Conservation (phyloP, 495 filamentous ascomycete genomes). For the Tuber magnatum region DNA sequence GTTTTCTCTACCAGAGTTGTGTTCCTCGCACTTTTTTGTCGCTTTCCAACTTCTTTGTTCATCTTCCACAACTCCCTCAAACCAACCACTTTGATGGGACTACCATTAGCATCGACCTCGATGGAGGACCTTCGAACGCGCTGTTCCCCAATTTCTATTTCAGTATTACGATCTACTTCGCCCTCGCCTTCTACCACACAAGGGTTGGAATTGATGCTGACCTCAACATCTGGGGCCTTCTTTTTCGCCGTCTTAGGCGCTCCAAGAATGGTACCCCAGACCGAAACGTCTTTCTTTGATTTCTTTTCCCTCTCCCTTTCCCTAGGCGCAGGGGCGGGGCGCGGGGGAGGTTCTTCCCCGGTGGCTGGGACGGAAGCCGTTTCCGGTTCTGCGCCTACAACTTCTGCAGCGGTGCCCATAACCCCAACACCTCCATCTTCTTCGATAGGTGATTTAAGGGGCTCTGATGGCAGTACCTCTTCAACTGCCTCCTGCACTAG, state of each 20-base stretch:
- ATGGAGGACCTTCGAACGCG: slow-evolving; percentile 28
- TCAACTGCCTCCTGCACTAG: neutral
- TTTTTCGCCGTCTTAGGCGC: slow-evolving; percentile 31
- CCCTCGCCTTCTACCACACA: slow-evolving; percentile 10
- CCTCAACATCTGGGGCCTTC: slow-evolving; percentile 25
- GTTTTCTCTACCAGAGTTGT: slow-evolving; percentile 18
- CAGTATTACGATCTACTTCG: slow-evolving; percentile 15
- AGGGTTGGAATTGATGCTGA: slow-evolving; percentile 22
- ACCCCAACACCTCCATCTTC: slow-evolving; percentile 10
- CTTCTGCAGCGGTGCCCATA: slow-evolving; percentile 5
- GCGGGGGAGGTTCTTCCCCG: slow-evolving; percentile 12
- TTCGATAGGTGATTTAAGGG: neutral
- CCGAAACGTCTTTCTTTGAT: slow-evolving; percentile 28
- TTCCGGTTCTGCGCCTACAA: slow-evolving; percentile 18
- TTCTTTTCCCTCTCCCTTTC: slow-evolving; percentile 17
- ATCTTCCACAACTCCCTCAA: slow-evolving; percentile 39
- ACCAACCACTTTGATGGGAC: slow-evolving; percentile 31
- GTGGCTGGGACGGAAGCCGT: neutral
- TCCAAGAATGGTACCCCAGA: slow-evolving; percentile 25
- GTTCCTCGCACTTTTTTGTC: slow-evolving; percentile 24
- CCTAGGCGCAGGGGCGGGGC: slow-evolving; percentile 6
- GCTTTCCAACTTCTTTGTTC: slow-evolving; percentile 35
- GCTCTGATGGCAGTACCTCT: slow-evolving; percentile 6
- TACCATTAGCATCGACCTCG: slow-evolving; percentile 36
- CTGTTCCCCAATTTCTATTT: slow-evolving; percentile 22